Conservation (phyloP, 345 rosid species). For the Corchorus capsularis region DNA sequence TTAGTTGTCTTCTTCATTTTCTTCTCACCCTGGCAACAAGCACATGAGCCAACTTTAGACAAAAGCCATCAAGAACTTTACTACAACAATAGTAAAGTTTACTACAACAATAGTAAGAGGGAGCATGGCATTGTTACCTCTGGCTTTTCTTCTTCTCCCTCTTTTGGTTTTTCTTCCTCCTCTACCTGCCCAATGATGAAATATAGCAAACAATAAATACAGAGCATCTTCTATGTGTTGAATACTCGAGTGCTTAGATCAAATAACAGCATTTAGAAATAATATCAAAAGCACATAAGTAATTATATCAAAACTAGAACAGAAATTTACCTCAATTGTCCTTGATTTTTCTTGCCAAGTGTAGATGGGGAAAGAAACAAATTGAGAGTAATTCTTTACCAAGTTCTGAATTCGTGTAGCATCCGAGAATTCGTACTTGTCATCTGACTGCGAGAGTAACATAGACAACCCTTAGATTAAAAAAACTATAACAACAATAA, state of each 20-base stretch:
- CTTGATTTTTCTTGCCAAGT: conserved; percentile 95
- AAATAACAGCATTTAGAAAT: too few relatives aligned
- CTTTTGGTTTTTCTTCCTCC: conserved; percentile 82
- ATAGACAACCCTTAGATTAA: not conserved
- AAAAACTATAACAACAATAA: too few relatives aligned
- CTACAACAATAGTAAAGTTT: not conserved
- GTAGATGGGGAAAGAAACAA: conserved; percentile 95
- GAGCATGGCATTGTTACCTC: conserved; percentile 50
- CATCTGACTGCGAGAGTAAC: conserved; percentile 66
- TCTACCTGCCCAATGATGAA: conserved; percentile 61
- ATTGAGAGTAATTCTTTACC: conserved; percentile 96
- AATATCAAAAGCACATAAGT: not conserved
- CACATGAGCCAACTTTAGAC: conserved; percentile 20
- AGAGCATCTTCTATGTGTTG: not conserved
- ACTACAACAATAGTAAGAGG: not conserved
- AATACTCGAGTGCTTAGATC: not conserved
- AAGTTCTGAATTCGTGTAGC: conserved; percentile 73
- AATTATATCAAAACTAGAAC: not conserved
- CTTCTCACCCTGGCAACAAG: conserved; percentile 62
- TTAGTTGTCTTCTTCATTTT: conserved; percentile 70
- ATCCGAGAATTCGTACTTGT: conserved; percentile 86
- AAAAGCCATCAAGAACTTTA: not conserved
- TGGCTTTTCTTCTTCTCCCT: conserved; percentile 70
- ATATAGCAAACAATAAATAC: not conserved
- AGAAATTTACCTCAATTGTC: conserved; percentile 73